Evolutionary conservation across 176 grass and related monocot species (phyloP).

Genomic region (Dactylis glomerata): DNA sequence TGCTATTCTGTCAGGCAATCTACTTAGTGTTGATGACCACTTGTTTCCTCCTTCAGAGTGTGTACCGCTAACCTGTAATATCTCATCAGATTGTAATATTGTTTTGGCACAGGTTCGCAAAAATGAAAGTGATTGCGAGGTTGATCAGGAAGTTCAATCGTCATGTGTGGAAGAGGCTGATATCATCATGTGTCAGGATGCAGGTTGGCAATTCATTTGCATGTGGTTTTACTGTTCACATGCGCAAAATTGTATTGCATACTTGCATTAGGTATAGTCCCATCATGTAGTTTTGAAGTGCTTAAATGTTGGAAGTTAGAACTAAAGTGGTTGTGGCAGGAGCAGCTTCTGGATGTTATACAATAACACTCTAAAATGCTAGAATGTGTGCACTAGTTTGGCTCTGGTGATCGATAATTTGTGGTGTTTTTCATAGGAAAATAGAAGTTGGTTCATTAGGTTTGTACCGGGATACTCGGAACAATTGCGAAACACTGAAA

Average conservation of each 20-base stretch:
- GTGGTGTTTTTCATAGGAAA: not conserved
- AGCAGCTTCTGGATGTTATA: not conserved
- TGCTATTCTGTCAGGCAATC: not conserved
- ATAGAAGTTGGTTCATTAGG: not conserved
- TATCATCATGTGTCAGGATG: slow-evolving; percentile 22
- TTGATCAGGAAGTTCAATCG: slow-evolving; percentile 32
- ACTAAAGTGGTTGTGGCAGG: not conserved
- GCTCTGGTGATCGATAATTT: not conserved
- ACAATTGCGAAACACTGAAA: not conserved
- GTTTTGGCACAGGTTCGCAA: slow-evolving; percentile 64
- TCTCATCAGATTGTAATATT: not conserved
- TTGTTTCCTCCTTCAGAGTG: not conserved
- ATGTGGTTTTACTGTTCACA: not conserved
- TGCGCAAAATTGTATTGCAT: not conserved
- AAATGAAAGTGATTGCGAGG: slow-evolving; percentile 37
- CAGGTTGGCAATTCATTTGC: slow-evolving; percentile 44
- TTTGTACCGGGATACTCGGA: not conserved
- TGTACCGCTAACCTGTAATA: not conserved
- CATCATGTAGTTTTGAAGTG: not conserved
- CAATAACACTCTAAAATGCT: not conserved
- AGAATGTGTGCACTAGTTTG: not conserved
- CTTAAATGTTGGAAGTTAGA: not conserved
- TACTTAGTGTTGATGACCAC: not conserved
- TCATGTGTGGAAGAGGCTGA: slow-evolving; percentile 41
- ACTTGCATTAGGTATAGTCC: not conserved